A percentile compares a stretch with the other conserved stretches of the same genome.
Evolutionary conservation across 768 basidiomycete genomes (phyloP).

Genomic region (Lactifluus rugatus): DNA sequence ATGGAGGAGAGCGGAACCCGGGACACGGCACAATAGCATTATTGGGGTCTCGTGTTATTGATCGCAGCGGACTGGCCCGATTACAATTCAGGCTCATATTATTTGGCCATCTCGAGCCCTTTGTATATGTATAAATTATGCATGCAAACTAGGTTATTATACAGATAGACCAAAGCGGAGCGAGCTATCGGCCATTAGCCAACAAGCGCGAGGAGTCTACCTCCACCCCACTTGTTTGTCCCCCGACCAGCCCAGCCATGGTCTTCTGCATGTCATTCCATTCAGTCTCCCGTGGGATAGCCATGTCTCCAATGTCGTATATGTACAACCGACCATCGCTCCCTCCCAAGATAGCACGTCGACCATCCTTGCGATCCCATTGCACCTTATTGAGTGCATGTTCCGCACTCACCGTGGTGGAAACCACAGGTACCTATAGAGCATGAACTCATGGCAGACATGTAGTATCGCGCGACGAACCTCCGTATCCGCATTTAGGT

Average conservation of each 20-base stretch:
- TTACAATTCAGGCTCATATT: background rate
- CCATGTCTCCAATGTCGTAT: constrained; percentile 91
- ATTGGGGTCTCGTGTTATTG: constrained; percentile 10
- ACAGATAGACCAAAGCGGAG: background rate
- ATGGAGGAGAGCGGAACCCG: background rate
- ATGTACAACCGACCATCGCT: constrained; percentile 90
- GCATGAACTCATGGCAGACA: background rate
- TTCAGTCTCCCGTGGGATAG: constrained; percentile 78
- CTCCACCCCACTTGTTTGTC: constrained; percentile 30
- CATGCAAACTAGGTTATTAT: constrained; percentile 2
- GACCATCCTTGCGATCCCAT: constrained; percentile 91
- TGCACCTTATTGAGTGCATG: constrained; percentile 90
- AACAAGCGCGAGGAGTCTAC: constrained; percentile 26
- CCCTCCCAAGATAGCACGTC: constrained; percentile 81
- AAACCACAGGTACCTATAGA: constrained; percentile 79
- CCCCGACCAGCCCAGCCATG: constrained; percentile 55
- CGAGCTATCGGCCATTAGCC: constrained; percentile 27
- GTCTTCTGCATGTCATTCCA: constrained; percentile 92
- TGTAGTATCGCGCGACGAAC: constrained; percentile 35
- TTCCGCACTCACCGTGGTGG: constrained; percentile 67
- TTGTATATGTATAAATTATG: background rate
- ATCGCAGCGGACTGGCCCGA: background rate
- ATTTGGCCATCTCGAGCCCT: background rate
- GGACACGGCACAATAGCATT: constrained; percentile 10
- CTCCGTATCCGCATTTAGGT: constrained; percentile 94